Evolutionary conservation across 176 grass and related monocot species (phyloP).

Genomic region (Aegilops tauschii): DNA sequence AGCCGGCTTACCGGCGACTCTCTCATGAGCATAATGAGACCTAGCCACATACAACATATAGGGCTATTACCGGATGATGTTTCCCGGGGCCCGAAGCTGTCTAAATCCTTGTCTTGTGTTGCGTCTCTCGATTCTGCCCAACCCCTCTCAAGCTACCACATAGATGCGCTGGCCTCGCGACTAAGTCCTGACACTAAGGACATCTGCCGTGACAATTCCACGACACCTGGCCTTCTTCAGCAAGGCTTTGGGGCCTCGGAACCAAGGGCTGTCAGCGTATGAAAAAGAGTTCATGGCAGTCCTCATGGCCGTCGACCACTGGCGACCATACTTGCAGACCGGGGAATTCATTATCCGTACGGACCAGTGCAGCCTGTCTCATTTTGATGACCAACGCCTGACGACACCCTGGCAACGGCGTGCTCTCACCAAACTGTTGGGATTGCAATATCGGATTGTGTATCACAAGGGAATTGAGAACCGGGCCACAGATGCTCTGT

Average conservation of each 20-base stretch:
- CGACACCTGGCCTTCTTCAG: neutral
- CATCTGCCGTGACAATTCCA: too few relatives aligned
- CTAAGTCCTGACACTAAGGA: too few relatives aligned
- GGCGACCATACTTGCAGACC: too few relatives aligned
- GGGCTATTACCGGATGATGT: too few relatives aligned
- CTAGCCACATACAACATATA: too few relatives aligned
- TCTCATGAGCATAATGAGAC: too few relatives aligned
- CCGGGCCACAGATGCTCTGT: neutral
- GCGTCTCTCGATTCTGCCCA: too few relatives aligned
- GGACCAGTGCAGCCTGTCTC: neutral
- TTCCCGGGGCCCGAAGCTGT: too few relatives aligned
- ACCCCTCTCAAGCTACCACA: too few relatives aligned
- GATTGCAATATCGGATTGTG: neutral
- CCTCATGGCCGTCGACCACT: neutral
- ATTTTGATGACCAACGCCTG: neutral
- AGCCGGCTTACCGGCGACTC: too few relatives aligned
- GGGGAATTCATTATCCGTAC: neutral
- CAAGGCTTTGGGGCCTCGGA: neutral
- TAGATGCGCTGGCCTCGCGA: too few relatives aligned
- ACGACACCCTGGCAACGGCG: neutral
- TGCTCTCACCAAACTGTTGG: neutral
- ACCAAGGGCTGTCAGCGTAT: neutral
- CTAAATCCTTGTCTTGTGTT: too few relatives aligned
- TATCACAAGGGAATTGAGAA: neutral
- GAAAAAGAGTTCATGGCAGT: neutral